phyloP scores from a whole-genome alignment of 441 rosid genomes.

The Syzygium syzygioides region DNA sequence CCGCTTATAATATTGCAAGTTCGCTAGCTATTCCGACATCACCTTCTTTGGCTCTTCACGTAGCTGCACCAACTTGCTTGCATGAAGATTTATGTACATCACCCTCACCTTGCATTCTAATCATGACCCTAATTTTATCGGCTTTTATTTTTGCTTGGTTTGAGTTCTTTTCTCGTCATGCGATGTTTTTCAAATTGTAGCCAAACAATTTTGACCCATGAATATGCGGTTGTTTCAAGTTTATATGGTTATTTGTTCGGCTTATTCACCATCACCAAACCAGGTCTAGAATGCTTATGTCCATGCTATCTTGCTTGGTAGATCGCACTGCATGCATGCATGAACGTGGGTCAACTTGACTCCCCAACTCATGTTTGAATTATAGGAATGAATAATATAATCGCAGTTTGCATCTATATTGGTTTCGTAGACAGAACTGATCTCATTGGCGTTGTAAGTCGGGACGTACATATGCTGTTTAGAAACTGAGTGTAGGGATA shows the following conservation, averaged over 20 bases:
- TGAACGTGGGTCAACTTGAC: neutral
- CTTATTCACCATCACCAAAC: neutral
- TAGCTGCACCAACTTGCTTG: neutral
- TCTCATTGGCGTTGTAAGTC: neutral
- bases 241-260: neutral
- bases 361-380: neutral
- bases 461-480: neutral
- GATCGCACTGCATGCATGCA: neutral
- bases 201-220: neutral
- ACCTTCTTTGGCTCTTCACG: neutral
- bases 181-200: neutral
- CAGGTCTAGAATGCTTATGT: neutral
- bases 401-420: neutral
- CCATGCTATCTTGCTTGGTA: neutral
- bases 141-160: neutral
- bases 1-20: neutral
- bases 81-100: neutral
- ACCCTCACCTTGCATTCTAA: neutral
- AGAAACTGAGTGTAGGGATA: neutral
- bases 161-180: neutral
- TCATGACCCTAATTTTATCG: neutral
- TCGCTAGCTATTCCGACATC: neutral
- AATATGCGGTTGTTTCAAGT: neutral
- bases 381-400: neutral
- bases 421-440: neutral